Evolutionary conservation across 2,329 filamentous ascomycete species (phyloP), one percentile per base, ranked within the genome.

Genomic region (Emericellopsis atlantica): DNA sequence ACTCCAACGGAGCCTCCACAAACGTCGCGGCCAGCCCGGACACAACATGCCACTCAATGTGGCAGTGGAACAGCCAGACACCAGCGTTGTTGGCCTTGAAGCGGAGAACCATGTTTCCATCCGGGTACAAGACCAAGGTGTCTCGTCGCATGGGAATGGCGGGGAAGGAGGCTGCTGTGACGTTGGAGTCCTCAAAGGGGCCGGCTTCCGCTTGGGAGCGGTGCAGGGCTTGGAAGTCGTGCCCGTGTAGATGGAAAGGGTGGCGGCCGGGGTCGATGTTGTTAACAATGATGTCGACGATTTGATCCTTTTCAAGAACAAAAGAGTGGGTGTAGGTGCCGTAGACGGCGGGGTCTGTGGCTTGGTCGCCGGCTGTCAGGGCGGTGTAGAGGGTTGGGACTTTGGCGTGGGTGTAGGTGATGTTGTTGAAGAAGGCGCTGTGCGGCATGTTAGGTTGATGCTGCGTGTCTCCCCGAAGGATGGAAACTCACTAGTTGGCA

Each of bases 361-460:
- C 73, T 15, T 69, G 61, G 39, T 84, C 61, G 14, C 75, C 76
- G 2, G 76, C 61, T 0, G 75, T 77, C 4, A 93, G 66, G 1
- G 72, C 84, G 1, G 82, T 86, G 66, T 88, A 93, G 0, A 94
- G 67, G 0, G 81, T 79, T 0, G 87, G 88, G 0, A 93, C 86
- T 55, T 85, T 84, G 38, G 84, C 85, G 0, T 62, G 42, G 4
- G 74, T 72, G 56, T 89, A 94, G 24, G 83, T 86, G 46, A 86
- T 75, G 57, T 84, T 79, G 65, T 90, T 89, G 63, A 84, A 76
- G 60, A 80, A 79, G 45, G 76, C 79, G 43, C 26, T 29, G 26
- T 29, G 26, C 26, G 12, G 6, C 4, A 29, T 7, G 4, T 29
- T 29, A 29, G 26, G 26, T 12, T 3, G 12, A 12, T 9, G 26